A percentile compares a stretch with the other conserved stretches of the same genome.
Conservation (phyloP, 1,139 yeast genomes). For the Spathaspora sp. region DNA sequence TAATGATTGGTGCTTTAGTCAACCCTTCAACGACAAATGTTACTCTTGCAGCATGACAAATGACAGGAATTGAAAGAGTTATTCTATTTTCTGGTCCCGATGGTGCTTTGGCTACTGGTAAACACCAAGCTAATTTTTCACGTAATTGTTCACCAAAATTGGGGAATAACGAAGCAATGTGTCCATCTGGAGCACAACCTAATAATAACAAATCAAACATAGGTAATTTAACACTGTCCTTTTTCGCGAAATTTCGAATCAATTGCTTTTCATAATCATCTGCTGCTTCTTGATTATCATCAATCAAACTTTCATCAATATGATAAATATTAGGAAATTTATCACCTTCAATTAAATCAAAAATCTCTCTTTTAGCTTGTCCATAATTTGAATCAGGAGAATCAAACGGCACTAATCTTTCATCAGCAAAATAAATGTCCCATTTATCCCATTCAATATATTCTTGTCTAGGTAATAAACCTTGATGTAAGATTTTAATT, state of each 20-base stretch:
- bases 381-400: constrained; percentile 89
- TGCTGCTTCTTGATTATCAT: constrained; percentile 92
- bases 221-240: constrained; percentile 93
- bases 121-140: constrained; percentile 94
- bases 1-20: constrained; percentile 90
- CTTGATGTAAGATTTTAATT: constrained; percentile 81
- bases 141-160: constrained; percentile 80
- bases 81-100: constrained; percentile 85
- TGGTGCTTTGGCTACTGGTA: constrained; percentile 92
- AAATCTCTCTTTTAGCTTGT: constrained; percentile 75
- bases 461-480: constrained; percentile 63
- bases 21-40: constrained; percentile 95
- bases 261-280: constrained; percentile 85
- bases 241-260: constrained; percentile 90
- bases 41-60: constrained; percentile 89
- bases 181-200: constrained; percentile 99
- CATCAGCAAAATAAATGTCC: constrained; percentile 97
- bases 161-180: constrained; percentile 93
- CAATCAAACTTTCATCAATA: constrained; percentile 72
- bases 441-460: constrained; percentile 90
- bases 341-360: constrained; percentile 60
- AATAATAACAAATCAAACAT: constrained; percentile 86
- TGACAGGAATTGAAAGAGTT: constrained; percentile 90
- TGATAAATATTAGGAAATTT: constrained; percentile 74
- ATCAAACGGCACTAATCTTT: constrained; percentile 86